Evolutionary conservation across 1,284 basidiomycete species (phyloP), one percentile per base, ranked within the genome.

Genomic region (Ustilago bromivora): DNA sequence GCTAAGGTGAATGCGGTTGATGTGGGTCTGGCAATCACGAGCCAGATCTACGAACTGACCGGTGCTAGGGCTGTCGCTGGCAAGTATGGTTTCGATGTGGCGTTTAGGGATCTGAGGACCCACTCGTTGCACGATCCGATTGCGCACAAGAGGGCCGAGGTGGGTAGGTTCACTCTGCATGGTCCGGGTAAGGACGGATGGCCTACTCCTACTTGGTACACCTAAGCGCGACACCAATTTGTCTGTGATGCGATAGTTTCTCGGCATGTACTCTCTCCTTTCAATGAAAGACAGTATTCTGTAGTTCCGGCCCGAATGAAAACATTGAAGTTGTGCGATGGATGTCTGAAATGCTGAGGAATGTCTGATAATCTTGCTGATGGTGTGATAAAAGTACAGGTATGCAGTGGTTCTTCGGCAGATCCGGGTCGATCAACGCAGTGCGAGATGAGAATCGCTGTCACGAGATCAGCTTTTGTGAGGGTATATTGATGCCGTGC

Each of bases 101-200:
- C 77, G 2, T 82, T 70, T 53, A 59, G 82, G 8, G 82, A 83
- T 41, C 51, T 83, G 36, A 64, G 82, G 38, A 83, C 82, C 1
- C 82, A 87, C 72, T 74, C 81, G 7, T 77, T 87, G 52, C 86
- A 86, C 73, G 85, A 87, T 62, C 86, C 85, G 11, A 83, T 86
- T 38, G 84, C 80, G 4, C 83, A 86, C 76, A 83, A 84, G 70
- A 61, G 75, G 34, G 84, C 82, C 0, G 84, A 85, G 67, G 82
- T 85, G 7, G 84, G 81, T 11, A 62, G 84, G 11, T 84, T 61
- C 38, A 67, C 78, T 34, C 76, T 86, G 31, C 68, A 81, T 57
- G 81, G 79, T 8, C 79, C 80, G 31, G 79, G 78, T 9, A 66
- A 81, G 58, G 81, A 83, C 35, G 81, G 80, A 11, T 83, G 81